These are phyloP conservation scores for Sclerotinia nivalis DNA, from an alignment of 2,329 filamentous ascomycete genomes.

Conservation along the genomic window DNA sequence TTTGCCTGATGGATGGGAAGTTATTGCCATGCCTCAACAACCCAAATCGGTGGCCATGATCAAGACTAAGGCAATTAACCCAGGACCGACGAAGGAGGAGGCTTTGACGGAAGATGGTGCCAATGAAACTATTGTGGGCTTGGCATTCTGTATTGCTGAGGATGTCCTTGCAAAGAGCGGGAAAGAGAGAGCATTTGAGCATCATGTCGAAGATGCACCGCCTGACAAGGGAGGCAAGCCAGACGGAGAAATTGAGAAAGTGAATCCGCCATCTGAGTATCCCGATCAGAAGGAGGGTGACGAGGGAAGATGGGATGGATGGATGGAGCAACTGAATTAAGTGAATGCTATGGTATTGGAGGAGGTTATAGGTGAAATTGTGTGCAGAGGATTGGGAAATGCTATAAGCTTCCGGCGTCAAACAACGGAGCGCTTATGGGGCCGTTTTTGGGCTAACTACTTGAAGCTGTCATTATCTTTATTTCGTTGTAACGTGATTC, in stretches of 20 bases:
- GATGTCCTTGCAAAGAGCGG: background rate
- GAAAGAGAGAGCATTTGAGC: background rate
- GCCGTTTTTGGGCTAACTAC: background rate
- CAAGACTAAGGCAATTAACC: background rate
- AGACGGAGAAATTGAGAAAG: background rate
- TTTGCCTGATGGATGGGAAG: slow-evolving; percentile 4
- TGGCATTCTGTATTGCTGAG: slow-evolving; percentile 2
- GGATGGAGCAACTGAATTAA: background rate
- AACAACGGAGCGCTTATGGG: background rate
- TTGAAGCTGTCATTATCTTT: background rate
- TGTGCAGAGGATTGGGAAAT: background rate
- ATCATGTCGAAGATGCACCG: background rate
- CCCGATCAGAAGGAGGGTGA: background rate
- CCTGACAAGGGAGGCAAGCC: background rate
- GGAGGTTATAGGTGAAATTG: background rate
- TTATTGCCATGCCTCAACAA: background rate
- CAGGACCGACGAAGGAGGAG: background rate
- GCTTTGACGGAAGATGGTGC: background rate
- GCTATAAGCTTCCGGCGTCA: background rate
- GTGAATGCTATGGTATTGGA: background rate
- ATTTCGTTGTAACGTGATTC: no score
- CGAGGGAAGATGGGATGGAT: background rate
- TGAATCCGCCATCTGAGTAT: background rate
- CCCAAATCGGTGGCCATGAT: background rate
- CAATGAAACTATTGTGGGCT: background rate